Base-by-base conservation (phyloP, 2,329 filamentous ascomycete species). In the Cercospora sojina region DNA sequence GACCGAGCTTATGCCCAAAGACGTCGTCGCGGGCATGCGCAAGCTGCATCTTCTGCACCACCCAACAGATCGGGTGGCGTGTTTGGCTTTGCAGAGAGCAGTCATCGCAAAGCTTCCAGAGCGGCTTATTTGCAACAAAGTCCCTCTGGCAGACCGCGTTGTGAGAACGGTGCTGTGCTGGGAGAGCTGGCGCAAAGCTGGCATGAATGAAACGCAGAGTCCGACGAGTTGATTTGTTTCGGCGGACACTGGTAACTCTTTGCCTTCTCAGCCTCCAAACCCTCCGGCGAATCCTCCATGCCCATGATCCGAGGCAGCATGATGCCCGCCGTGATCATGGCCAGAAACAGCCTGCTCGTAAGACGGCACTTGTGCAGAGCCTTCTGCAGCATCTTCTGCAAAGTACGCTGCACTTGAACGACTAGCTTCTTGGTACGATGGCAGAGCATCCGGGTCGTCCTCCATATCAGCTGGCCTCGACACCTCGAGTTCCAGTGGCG, bases 341-440 rank as follows among this genome's bases (percentile, higher is more conserved):
- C 47, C 47, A n/a, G 62, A 51, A 12, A 38, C 38, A 12, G 55
- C 62, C 56, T 64, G 62, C 16, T 64, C 62, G 9, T 64, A 64
- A 0, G 62, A 59, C 5, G 62, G 62, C n/a, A 55, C 60, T 32
- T 53, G 27, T 38, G 29, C 59, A n/a, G 53, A 51, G 16, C 56
- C 49, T 13, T 56, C 60, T 25, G 18, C 10, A 18, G 35, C 35
- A 41, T 41, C 35, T 41, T 41, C 35, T n/a, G 16, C 59, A n/a
- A 62, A 51, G 10, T 63, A 31, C 1, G 18, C 60, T 25, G 18
- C 10, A 18, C 7, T 16, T 2, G 9, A 12, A 41, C 13, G 49
- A 29, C 16, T 63, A 6, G 64, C 59, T 62, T 66, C 51, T 18
- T 62, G 59, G 27, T 66, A 66, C 7, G 64, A 66, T 3, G 59